Evolutionary conservation across 116 monocot genomes (phyloP).

Genomic region (Trichopus zeylanicus): DNA sequence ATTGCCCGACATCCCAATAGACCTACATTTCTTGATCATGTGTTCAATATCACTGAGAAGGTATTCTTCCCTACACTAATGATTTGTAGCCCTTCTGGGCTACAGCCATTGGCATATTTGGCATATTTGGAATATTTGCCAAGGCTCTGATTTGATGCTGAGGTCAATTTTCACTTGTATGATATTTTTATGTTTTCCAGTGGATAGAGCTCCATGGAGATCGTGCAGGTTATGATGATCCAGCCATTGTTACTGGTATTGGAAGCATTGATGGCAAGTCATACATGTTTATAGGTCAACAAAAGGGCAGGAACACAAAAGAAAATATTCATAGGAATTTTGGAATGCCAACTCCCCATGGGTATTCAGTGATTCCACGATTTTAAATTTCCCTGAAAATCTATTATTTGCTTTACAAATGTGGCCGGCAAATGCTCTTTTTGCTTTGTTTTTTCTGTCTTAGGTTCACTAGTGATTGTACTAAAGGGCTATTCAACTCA

Average conservation of each 20-base stretch:
- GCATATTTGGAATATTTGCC: neutral
- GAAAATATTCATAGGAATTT: constrained; percentile 78
- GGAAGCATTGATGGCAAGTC: constrained; percentile 64
- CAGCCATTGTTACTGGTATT: constrained; percentile 71
- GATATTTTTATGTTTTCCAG: constrained; percentile 16
- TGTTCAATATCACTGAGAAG: constrained; percentile 60
- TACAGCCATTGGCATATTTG: neutral
- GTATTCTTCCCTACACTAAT: constrained; percentile 12
- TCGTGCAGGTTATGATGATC: constrained; percentile 83
- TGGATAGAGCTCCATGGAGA: constrained; percentile 88
- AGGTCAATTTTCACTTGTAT: neutral
- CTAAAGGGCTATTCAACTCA: neutral
- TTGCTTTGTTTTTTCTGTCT: too few relatives aligned
- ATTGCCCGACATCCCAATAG: constrained; percentile 74
- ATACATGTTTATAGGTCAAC: constrained; percentile 76
- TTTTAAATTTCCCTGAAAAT: neutral
- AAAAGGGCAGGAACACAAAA: constrained; percentile 79
- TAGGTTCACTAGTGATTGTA: too few relatives aligned
- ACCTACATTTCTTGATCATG: constrained; percentile 64
- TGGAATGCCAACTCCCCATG: constrained; percentile 87
- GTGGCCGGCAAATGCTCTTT: neutral
- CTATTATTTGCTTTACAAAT: neutral
- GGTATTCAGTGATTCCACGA: constrained; percentile 29
- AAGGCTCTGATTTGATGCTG: neutral
- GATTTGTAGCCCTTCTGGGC: neutral